Conservation (phyloP, 495 filamentous ascomycete genomes). For the Astrocystis sublimbata region DNA sequence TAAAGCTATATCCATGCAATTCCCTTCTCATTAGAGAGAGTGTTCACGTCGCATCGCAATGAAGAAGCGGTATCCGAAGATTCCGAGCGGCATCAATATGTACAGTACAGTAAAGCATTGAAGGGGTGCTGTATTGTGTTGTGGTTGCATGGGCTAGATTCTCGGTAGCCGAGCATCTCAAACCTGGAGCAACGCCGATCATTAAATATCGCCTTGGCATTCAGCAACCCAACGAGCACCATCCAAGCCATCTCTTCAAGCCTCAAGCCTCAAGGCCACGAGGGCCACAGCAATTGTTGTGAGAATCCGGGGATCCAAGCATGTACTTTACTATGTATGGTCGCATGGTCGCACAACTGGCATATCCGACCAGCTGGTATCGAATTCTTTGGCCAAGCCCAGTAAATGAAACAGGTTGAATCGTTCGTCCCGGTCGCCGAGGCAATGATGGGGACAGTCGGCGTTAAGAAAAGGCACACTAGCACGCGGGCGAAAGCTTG, state of each 20-base stretch:
- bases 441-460: not conserved
- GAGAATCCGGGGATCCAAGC: not conserved
- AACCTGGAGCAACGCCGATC: constrained; percentile 8
- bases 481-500: no score
- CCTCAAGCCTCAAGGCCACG: no score
- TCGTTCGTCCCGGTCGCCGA: not conserved
- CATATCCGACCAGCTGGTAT: not conserved
- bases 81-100: not conserved
- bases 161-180: not conserved
- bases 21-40: no score
- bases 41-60: not conserved
- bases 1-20: no score
- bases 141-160: not conserved
- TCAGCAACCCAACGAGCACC: not conserved
- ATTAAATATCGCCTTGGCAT: not conserved
- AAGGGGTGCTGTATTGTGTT: not conserved
- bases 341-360: not conserved
- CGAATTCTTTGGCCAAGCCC: not conserved
- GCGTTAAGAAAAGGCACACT: not conserved
- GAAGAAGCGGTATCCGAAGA: not conserved
- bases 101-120: not conserved
- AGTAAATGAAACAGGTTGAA: constrained; percentile 9
- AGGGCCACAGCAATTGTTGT: not conserved
- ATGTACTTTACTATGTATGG: no score
- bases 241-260: no score